Evolutionary conservation across 202 grass and related monocot genomes (phyloP), one percentile per base, ranked within the genome.

Genomic region (Digitaria exilis): DNA sequence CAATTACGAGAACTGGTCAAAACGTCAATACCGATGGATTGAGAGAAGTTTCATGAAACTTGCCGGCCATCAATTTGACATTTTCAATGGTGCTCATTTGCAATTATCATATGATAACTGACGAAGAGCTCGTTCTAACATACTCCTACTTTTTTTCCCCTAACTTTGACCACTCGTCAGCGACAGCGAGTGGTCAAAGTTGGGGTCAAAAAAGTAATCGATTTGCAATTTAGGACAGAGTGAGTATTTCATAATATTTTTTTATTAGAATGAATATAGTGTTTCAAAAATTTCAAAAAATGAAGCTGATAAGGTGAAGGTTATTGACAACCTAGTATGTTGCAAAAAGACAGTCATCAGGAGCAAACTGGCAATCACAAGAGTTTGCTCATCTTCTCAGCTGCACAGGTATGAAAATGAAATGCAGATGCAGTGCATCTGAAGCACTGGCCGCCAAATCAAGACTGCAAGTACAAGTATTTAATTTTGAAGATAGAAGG

Each of bases 381-480:
- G 14, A 28, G 35, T 56, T 43, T 55, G 57, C 34, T 72, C 22
- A 18, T 32, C 26, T 42, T 64, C 7, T 54, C n/a, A 52, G 44
- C 49, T 45, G 41, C 14, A n/a, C 35, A 35, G 34, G n/a, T 21
- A 13, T n/a, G 19, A 81, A 86, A 45, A 16, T 10, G 41, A 69
- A 70, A 69, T 58, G 28, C 49, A 81, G 78, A 87, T 82, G 78
- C 78, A 69, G 16, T 87, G 84, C 29, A 76, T 81, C 50, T 41
- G 14, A 16, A 59, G 60, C 44, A 85, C 46, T 43, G 32, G 21
- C 43, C 31, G 31, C 44, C 64, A 68, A 35, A 81, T 75, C n/a
- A 81, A 81, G 22, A 57, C 58, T 76, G 41, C 18, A 67, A 12
- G 54, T 69, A 71, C 8, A 55, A 48, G 9, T 62, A 56, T 55